Evolutionary conservation across 768 basidiomycete species (phyloP).

Genomic region (Boletus coccyginus): DNA sequence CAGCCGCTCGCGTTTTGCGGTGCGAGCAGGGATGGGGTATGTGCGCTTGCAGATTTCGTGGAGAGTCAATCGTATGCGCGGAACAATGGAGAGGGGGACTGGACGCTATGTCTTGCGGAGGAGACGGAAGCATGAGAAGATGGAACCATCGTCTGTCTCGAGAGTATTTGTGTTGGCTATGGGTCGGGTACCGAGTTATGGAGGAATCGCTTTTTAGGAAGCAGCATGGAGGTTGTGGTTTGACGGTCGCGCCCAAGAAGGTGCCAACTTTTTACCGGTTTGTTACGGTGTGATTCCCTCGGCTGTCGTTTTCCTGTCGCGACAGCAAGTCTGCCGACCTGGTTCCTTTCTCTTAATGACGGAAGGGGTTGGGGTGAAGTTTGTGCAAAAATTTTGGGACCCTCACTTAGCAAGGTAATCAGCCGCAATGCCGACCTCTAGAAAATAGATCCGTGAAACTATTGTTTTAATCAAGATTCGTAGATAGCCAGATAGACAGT

Average conservation of each 20-base stretch:
- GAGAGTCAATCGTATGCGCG: constrained; percentile 66
- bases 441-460: background rate
- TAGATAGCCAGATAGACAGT: constrained; percentile 6
- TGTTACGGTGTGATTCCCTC: too few relatives aligned
- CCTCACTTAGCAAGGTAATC: too few relatives aligned
- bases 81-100: constrained; percentile 66
- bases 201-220: too few relatives aligned
- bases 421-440: too few relatives aligned
- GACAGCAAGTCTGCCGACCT: too few relatives aligned
- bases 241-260: too few relatives aligned
- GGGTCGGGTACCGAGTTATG: background rate
- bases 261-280: too few relatives aligned
- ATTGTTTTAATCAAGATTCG: constrained; percentile 2
- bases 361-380: too few relatives aligned
- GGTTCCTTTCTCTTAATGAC: too few relatives aligned
- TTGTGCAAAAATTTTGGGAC: too few relatives aligned
- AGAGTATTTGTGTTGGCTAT: background rate
- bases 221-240: too few relatives aligned
- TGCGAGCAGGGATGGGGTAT: constrained; percentile 51
- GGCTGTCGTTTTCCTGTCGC: too few relatives aligned
- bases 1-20: constrained; percentile 60
- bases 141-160: background rate
- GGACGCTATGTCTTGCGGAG: constrained; percentile 48
- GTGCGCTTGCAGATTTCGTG: constrained; percentile 61
- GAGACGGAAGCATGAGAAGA: background rate